Evolutionary conservation across 2,329 filamentous ascomycete genomes (phyloP), one percentile per base, ranked within the genome.

Genomic region (Metarhizium anisopliae): DNA sequence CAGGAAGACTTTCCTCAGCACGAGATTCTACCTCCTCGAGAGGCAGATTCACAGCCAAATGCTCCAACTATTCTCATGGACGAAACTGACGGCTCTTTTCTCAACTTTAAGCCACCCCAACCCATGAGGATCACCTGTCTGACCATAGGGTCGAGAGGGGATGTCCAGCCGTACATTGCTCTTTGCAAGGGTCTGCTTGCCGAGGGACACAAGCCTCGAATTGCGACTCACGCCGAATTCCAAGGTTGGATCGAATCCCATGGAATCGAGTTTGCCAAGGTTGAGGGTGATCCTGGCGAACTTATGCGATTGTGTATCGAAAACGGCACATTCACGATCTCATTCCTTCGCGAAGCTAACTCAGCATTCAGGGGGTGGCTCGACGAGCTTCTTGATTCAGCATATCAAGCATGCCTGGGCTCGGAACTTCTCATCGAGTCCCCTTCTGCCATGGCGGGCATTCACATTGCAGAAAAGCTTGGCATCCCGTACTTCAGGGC

Each of bases 161-260:
- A 99, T 67, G 93, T 99, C 4, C 94, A 99, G 68, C 94, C 94
- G 1, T 99, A 97, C 68, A 97, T 99, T 68, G 91, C 94, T 0
- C 77, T 99, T 1, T 96, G 94, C 74, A 96, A 96, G 67, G 90
- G 89, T 0, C 75, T 99, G 2, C 71, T 95, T 47, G 88, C 86
- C 0, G 92, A 99, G 62, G 94, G 94, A 0, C 94, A 99, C 70
- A 83, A 81, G 59, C 82, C 88, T 16, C 86, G 83, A 59, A 99
- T 99, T 63, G 94, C 93, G 11, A 97, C 94, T 0, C 94, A 99
- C 68, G 79, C 77, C 29, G 93, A 97, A 69, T 99, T 99, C 64
- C 85, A 88, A 63, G 80, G 77, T 14, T 99, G 93, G 92, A 83
- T 99, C 49, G 83, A 90, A 67, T 83, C 85, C n/a, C 90, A 97